Evolutionary conservation across 495 filamentous ascomycete genomes (phyloP), one percentile per base, ranked within the genome.

Genomic region (Schizothecium vesticola): DNA sequence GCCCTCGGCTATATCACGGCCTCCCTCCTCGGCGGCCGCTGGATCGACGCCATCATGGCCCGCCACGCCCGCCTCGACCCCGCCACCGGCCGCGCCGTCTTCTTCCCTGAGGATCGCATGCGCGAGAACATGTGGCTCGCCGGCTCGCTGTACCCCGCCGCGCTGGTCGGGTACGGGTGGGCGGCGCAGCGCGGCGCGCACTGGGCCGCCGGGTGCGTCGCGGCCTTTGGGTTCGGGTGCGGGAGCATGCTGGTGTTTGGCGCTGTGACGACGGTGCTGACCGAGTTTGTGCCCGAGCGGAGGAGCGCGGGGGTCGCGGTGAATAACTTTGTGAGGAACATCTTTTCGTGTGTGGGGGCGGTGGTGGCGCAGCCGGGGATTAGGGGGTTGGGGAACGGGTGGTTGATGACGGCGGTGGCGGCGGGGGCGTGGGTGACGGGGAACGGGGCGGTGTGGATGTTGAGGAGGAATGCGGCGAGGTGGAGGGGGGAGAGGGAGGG

Each of bases 21-120:
- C 8, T 91, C 89, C 68, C 63, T 91, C 7, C 78, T 92, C 25
- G 94, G 94, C 55, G 94, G 94, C 1, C 82, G 81, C 55, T 98
- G 94, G 94, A 90, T 92, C 76, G 94, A 98, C 78, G 77, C 75
- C 33, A 96, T 98, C 77, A 98, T 98, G 94, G 83, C 86, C 51
- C 87, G 90, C 4, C 90, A 94, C 79, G 93, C 93, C 5, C 80
- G 85, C 23, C 81, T 91, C 5, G 92, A 89, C 70, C 91, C 94
- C 68, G 84, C 85, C 28, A 80, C 87, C 31, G 91, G 91, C 21
- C 88, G 86, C 63, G 80, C 92, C 51, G 81, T 92, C 21, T 92
- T 87, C 75, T 80, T 85, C 1, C 94, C 94, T 0, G 94, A 97
- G 80, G 94, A 98, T 75, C 86, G 94, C 4, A 92, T 97, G 89